These are phyloP conservation scores for Claviceps sp. DNA, from an alignment of 2,329 filamentous ascomycete species.

Conservation along the genomic window DNA sequence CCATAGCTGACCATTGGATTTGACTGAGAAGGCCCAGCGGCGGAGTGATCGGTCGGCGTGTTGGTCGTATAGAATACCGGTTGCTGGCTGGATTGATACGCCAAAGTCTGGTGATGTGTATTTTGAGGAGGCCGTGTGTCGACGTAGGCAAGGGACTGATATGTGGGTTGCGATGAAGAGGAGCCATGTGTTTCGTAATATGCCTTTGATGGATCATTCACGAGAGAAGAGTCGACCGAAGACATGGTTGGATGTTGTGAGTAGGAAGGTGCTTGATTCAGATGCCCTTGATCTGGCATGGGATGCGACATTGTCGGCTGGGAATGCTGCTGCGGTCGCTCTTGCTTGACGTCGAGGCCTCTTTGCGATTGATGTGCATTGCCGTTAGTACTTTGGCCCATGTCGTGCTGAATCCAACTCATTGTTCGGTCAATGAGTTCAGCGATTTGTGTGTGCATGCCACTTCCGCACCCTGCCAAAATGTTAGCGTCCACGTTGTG, in stretches of 20 bases:
- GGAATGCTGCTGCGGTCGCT: constrained; percentile 18
- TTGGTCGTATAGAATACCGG: constrained; percentile 16
- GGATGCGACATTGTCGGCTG: constrained; percentile 15
- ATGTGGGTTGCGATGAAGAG: constrained; percentile 16
- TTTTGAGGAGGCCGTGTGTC: constrained; percentile 9
- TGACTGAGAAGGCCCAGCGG: constrained; percentile 12
- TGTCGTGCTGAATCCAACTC: constrained; percentile 37
- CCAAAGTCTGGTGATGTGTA: not conserved
- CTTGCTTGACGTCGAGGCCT: constrained; percentile 23
- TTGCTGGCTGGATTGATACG: constrained; percentile 14
- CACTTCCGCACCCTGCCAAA: constrained; percentile 27
- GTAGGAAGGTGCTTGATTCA: constrained; percentile 1
- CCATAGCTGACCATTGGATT: constrained; percentile 27
- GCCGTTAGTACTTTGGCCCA: constrained; percentile 16
- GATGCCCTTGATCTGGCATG: constrained; percentile 21
- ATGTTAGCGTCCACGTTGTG: constrained; percentile 4
- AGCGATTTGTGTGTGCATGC: constrained; percentile 30
- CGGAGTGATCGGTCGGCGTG: constrained; percentile 11
- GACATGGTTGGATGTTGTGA: constrained; percentile 14
- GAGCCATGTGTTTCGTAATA: constrained; percentile 15
- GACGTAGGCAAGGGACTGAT: constrained; percentile 17
- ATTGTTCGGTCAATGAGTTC: constrained; percentile 38
- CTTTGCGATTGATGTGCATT: constrained; percentile 5
- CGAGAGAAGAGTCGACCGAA: constrained; percentile 7
- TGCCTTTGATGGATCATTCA: constrained; percentile 13